Base-by-base conservation (phyloP, 2,329 filamentous ascomycete species). In the Torrubiellomyces zombiae region DNA sequence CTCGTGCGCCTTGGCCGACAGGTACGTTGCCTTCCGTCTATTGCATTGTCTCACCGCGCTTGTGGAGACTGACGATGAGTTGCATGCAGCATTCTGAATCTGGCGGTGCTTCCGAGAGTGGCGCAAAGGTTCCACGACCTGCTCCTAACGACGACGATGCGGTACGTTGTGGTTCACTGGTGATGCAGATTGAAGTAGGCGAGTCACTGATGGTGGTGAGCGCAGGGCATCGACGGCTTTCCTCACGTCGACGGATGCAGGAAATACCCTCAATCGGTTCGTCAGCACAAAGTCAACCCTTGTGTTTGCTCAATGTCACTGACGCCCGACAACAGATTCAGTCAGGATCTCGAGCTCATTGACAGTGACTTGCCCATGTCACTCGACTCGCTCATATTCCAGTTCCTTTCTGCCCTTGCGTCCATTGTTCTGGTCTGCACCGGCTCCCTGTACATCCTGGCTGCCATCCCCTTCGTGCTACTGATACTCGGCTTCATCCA, bases 381-480 rank as follows among this genome's bases (percentile, higher is more conserved):
- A 5, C 23, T 47, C 5, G 32, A 41, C 20, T 42, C 47, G 17
- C 27, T 42, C 2, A 21, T 36, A 4, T 16, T 40, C 16, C 31
- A 37, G 9, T 20, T 36, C 15, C 37, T 43, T 7, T 31, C 32
- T 6, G 27, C 28, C 7, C 12, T 46, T 2, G 42, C 36, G 18
- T 44, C 45, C 0, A 44, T 39, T 7, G 40, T 50, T 2, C 38
- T 67, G 1, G 54, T 69, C 7, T 52, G 53, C 5, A 43, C 50
- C 0, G 51, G 55, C 3, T 56, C 64, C 3, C 53, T 49, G 17
- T 56, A 56, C 27, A 47, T 64, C 1, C 50, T 51, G 0, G 40
- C 58, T 2, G 51, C 50, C 0, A 47, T 68, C n/a, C 64, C 65
- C 0, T 28, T 56, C 4, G 31, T 30, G 3, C 12, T 43, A 3